Conservation (phyloP, 2,329 filamentous ascomycete species). For the Alternaria metachromatica region DNA sequence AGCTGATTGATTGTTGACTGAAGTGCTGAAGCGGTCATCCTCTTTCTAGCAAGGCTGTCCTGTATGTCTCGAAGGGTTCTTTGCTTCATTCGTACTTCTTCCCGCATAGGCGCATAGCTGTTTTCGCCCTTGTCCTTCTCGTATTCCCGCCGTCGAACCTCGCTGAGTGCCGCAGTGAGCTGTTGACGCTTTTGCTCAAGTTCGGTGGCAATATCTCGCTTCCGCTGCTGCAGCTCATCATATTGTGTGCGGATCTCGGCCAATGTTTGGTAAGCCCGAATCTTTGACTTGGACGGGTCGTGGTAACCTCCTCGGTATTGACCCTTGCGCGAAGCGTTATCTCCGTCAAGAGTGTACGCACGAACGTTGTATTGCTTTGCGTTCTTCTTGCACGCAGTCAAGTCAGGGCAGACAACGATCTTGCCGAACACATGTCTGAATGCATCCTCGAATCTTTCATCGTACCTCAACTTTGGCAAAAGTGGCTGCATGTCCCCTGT, state of each 20-base stretch:
- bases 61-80: slow-evolving; percentile 75
- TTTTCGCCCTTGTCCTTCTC: slow-evolving; percentile 78
- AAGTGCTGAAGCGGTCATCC: slow-evolving; percentile 69
- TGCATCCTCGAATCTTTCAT: slow-evolving; percentile 78
- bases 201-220: slow-evolving; percentile 69
- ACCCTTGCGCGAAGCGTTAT: slow-evolving; percentile 93
- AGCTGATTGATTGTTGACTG: slow-evolving; percentile 65
- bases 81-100: slow-evolving; percentile 78
- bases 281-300: slow-evolving; percentile 81
- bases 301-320: slow-evolving; percentile 95
- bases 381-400: slow-evolving; percentile 87
- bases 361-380: slow-evolving; percentile 90
- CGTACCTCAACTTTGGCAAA: slow-evolving; percentile 82
- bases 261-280: slow-evolving; percentile 81
- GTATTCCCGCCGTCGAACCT: slow-evolving; percentile 83
- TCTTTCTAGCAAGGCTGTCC: slow-evolving; percentile 76
- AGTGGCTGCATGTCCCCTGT: slow-evolving; percentile 88
- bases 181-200: slow-evolving; percentile 85
- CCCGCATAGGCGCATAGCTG: slow-evolving; percentile 79
- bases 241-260: slow-evolving; percentile 77
- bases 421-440: slow-evolving; percentile 96
- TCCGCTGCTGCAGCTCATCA: slow-evolving; percentile 70
- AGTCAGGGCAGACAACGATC: slow-evolving; percentile 89
- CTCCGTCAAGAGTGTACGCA: slow-evolving; percentile 92
- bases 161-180: slow-evolving; percentile 84